Base-by-base conservation (phyloP, 495 filamentous ascomycete species). In the Usnea hakonensis region DNA sequence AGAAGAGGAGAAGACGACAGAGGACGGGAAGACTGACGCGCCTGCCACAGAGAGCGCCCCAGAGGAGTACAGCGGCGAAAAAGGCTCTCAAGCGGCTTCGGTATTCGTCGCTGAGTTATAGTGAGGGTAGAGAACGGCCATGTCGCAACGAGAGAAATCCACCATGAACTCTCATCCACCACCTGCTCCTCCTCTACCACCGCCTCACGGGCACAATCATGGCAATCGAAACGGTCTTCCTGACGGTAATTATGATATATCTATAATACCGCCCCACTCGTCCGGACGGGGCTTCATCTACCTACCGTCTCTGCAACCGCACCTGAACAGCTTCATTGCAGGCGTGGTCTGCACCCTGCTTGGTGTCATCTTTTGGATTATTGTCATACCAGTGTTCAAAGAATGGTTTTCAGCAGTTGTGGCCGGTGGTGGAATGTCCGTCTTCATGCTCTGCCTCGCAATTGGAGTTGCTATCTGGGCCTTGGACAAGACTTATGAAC, bases 241-340 rank as follows among this genome's bases (percentile, higher is more conserved):
- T 0, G 75, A 84, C 0, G 90, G 91, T 35, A 91, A 91, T 71
- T 97, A 95, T 77, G 93, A 97, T 75, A 95, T 97, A 75, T 97
- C 97, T 76, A 87, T 98, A 67, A 91, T 98, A 61, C 93, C 94
- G 4, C 89, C 89, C n/a, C 90, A 97, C 70, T 91, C 91, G 11
- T 82, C 92, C 16, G 94, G 94, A 62, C 81, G 84, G 0, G 94
- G 94, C 14, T 96, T 98, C 72, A 77, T 98, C 11, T 98, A 98
- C 73, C 84, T 98, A 28, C 94, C 94, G 0, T 96, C 90, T 0
- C 72, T 98, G 35, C 81, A 87, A 69, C 86, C 90, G 30, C 84
- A 95, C 67, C 79, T 86, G 65, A 97, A 97, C 75, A 95, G 90
- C 73, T 98, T 97, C 74, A 77, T 90, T 36, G 90, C 90, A 8